Evolutionary conservation across 2,329 filamentous ascomycete genomes (phyloP).

Genomic region (Fusarium abutilonis): DNA sequence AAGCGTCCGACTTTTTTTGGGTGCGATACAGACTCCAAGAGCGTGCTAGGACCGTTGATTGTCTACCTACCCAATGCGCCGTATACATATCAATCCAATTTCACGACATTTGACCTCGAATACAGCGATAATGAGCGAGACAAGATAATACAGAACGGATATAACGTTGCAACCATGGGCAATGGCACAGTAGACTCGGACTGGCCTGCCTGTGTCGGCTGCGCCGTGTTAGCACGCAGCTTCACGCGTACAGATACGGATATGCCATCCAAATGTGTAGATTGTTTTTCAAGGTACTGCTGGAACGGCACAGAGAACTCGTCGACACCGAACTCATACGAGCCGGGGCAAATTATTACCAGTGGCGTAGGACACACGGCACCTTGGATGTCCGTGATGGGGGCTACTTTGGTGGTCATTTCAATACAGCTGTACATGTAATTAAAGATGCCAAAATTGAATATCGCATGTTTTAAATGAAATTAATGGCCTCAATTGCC

Average conservation of each 20-base stretch:
- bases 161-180: constrained; percentile 63
- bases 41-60: constrained; percentile 65
- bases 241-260: constrained; percentile 71
- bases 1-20: constrained; percentile 82
- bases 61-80: constrained; percentile 87
- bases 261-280: constrained; percentile 73
- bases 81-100: constrained; percentile 76
- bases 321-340: constrained; percentile 50
- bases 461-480: too few species aligned
- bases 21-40: constrained; percentile 65
- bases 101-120: constrained; percentile 73
- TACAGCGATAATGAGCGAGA: constrained; percentile 74
- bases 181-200: constrained; percentile 67
- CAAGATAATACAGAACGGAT: constrained; percentile 81
- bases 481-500: too few species aligned
- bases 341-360: constrained; percentile 48
- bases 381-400: not conserved
- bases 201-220: constrained; percentile 84
- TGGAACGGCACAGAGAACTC: constrained; percentile 76
- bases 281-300: constrained; percentile 82
- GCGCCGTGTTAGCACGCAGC: constrained; percentile 78
- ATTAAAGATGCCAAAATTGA: not conserved
- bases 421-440: not conserved
- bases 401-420: not conserved
- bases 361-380: not conserved